A percentile compares a stretch with the other conserved stretches of the same genome.
These are phyloP conservation scores for Phialophora chinensis DNA, from an alignment of 2,329 filamentous ascomycete genomes.

Conservation along the genomic window DNA sequence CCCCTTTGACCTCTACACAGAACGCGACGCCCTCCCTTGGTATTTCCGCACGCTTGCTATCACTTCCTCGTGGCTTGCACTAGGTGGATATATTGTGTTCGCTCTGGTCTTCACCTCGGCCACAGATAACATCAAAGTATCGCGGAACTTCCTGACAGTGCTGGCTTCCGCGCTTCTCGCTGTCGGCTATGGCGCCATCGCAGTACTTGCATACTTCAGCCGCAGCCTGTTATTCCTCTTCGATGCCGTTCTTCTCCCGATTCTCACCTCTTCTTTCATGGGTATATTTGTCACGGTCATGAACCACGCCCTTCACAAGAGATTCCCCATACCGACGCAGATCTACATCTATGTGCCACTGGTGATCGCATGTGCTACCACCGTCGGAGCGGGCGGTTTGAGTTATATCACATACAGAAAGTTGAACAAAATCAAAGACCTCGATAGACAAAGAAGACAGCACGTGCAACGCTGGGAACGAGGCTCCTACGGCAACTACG, in stretches of 20 bases:
- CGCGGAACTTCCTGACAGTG: slow-evolving; percentile 25
- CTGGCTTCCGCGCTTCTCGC: slow-evolving; percentile 32
- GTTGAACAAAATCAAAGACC: slow-evolving; percentile 32
- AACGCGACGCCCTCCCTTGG: slow-evolving; percentile 36
- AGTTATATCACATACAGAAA: slow-evolving; percentile 33
- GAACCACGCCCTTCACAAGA: slow-evolving; percentile 34
- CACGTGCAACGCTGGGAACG: slow-evolving; percentile 29
- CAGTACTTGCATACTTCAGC: slow-evolving; percentile 32
- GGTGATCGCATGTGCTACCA: slow-evolving; percentile 29
- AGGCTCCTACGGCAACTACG: slow-evolving; percentile 25
- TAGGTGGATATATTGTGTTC: slow-evolving; percentile 39
- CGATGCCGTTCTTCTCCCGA: slow-evolving; percentile 37
- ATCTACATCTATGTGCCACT: slow-evolving; percentile 38
- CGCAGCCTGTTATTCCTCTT: slow-evolving; percentile 36
- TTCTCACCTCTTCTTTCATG: slow-evolving; percentile 35
- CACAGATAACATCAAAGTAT: slow-evolving; percentile 30
- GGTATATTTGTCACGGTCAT: slow-evolving; percentile 38
- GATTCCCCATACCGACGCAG: slow-evolving; percentile 24
- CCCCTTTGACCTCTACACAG: slow-evolving; percentile 37
- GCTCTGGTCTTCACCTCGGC: slow-evolving; percentile 35
- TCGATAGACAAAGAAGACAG: slow-evolving; percentile 33
- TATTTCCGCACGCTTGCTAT: slow-evolving; percentile 34
- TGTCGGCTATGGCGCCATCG: slow-evolving; percentile 31
- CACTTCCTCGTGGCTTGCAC: slow-evolving; percentile 36
- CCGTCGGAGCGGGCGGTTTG: slow-evolving; percentile 28